Conservation (phyloP, 2,329 filamentous ascomycete species). For the Onygenales sp. region DNA sequence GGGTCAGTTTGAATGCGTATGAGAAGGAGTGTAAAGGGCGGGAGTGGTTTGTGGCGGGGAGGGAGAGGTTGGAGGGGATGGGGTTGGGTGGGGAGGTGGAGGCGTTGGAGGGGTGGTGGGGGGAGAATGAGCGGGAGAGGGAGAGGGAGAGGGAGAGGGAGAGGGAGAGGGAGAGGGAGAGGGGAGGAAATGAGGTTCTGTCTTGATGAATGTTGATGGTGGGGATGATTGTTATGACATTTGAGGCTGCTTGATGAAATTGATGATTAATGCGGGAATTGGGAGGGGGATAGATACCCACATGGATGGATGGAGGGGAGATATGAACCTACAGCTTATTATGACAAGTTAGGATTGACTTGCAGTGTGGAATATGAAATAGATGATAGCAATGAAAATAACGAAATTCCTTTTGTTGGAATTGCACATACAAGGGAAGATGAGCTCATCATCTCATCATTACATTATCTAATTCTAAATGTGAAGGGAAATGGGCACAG, state of each 20-base stretch:
- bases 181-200: neutral
- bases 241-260: neutral
- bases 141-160: constrained; percentile 2
- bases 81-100: constrained; percentile 16
- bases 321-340: neutral
- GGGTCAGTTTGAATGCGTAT: constrained; percentile 22
- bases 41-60: constrained; percentile 18
- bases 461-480: too few relatives aligned
- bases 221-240: neutral
- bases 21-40: constrained; percentile 13
- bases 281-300: too few relatives aligned
- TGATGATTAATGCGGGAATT: neutral
- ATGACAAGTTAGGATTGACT: neutral
- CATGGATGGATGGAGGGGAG: neutral
- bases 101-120: constrained; percentile 12
- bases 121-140: constrained; percentile 9
- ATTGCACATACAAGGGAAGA: too few relatives aligned
- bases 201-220: neutral
- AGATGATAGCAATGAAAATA: neutral
- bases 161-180: constrained; percentile 7
- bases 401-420: too few relatives aligned
- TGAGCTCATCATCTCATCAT: too few relatives aligned
- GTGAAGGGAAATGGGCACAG: too few relatives aligned
- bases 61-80: constrained; percentile 7
- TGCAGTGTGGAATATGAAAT: neutral